A percentile compares a stretch with the other conserved stretches of the same genome.
Evolutionary conservation across 345 rosid genomes (phyloP).

Genomic region (Trapa bicornis): DNA sequence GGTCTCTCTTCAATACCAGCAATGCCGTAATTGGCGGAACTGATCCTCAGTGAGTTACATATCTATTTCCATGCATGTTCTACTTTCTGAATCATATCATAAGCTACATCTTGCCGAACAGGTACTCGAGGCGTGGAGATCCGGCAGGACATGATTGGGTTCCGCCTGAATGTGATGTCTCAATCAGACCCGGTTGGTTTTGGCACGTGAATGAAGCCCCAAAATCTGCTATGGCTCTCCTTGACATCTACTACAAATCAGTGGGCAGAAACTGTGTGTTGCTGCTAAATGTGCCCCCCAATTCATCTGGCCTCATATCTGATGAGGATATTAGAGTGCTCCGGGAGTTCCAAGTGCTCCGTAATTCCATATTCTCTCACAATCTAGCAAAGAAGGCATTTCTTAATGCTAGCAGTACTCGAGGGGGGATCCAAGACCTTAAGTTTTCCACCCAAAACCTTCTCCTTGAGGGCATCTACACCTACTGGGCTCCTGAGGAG

Average conservation of each 20-base stretch:
- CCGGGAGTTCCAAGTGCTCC: conserved; percentile 42
- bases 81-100: not conserved
- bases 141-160: conserved; percentile 66
- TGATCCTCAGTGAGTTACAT: conserved; percentile 41
- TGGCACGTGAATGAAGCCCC: conserved; percentile 83
- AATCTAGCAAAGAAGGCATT: conserved; percentile 40
- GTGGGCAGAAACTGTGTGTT: conserved; percentile 69
- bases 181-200: conserved; percentile 88
- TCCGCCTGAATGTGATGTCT: conserved; percentile 87
- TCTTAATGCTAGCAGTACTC: conserved; percentile 43
- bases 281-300: conserved; percentile 75
- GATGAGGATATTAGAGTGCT: conserved; percentile 59
- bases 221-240: conserved; percentile 55
- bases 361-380: conserved; percentile 40
- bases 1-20: conserved; percentile 75
- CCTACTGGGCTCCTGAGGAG: conserved; percentile 82
- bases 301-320: conserved; percentile 64
- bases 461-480: conserved; percentile 43
- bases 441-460: conserved; percentile 37
- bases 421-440: conserved; percentile 24
- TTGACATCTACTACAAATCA: conserved; percentile 66
- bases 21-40: conserved; percentile 45
- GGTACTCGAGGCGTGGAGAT: conserved; percentile 57
- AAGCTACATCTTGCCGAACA: conserved; percentile 8
- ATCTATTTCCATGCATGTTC: not conserved